Conservation (phyloP, 2,329 filamentous ascomycete species). For the Aspergillus pseudonomiae region DNA sequence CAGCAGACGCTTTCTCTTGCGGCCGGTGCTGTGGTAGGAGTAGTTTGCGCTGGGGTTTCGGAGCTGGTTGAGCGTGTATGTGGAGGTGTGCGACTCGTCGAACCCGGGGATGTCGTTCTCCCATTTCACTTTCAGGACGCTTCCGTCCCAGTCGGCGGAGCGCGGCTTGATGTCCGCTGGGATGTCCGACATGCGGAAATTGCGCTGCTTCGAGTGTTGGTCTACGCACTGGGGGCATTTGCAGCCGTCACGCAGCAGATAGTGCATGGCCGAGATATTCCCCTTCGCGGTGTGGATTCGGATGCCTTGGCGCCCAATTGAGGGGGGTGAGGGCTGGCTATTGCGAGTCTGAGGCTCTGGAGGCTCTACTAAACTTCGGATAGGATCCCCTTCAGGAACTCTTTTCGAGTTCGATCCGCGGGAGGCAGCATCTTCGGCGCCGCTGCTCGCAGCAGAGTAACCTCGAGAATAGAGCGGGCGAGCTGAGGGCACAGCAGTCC, state of each 20-base stretch:
- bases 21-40: slow-evolving; percentile 22
- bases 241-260: slow-evolving; percentile 58
- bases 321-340: not conserved
- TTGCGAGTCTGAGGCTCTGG: not conserved
- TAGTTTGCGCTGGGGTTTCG: slow-evolving; percentile 13
- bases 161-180: slow-evolving; percentile 51
- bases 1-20: slow-evolving; percentile 31
- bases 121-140: slow-evolving; percentile 64
- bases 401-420: not conserved
- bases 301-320: not conserved
- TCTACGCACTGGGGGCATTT: slow-evolving; percentile 58
- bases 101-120: slow-evolving; percentile 55
- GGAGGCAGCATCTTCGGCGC: not conserved
- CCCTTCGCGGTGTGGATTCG: not conserved
- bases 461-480: slow-evolving; percentile 10
- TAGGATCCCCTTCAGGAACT: not conserved
- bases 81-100: slow-evolving; percentile 45
- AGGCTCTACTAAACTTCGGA: not conserved
- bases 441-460: slow-evolving; percentile 8
- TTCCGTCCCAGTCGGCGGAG: slow-evolving; percentile 38
- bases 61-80: slow-evolving; percentile 26
- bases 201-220: slow-evolving; percentile 63
- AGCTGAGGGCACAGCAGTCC: slow-evolving; percentile 5
- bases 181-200: slow-evolving; percentile 67
- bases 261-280: slow-evolving; percentile 15